Conservation (phyloP, 768 basidiomycete genomes). For the Auricularia sp. region DNA sequence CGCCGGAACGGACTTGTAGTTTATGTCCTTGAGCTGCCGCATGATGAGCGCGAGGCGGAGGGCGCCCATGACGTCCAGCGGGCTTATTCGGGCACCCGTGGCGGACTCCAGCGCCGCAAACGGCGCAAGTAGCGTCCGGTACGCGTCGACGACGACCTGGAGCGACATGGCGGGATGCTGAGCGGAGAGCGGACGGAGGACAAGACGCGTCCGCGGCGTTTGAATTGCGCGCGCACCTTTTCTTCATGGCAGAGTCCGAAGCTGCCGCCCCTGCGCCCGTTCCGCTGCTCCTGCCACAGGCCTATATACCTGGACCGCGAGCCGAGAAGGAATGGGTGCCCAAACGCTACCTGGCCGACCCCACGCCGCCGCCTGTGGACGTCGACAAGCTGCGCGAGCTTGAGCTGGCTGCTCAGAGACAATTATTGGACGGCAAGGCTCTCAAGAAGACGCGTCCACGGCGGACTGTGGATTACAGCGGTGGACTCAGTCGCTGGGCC, state of each 20-base stretch:
- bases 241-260: not conserved
- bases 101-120: conserved; percentile 3
- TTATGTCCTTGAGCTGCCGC: conserved; percentile 51
- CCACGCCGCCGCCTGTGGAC: conserved; percentile 69
- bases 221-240: not conserved
- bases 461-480: conserved; percentile 91
- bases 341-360: conserved; percentile 47
- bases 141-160: conserved; percentile 4
- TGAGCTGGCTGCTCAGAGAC: conserved; percentile 64
- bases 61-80: conserved; percentile 57
- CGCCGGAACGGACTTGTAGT: conserved; percentile 29
- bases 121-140: conserved; percentile 2
- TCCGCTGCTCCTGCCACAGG: not conserved
- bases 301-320: not conserved
- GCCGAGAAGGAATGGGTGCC: conserved; percentile 50
- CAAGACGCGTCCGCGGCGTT: not conserved
- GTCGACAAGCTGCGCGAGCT: conserved; percentile 66
- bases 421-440: conserved; percentile 66
- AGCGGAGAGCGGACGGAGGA: not conserved
- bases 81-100: conserved; percentile 40
- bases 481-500: conserved; percentile 76
- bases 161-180: not conserved
- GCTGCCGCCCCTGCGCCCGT: not conserved
- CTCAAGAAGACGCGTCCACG: conserved; percentile 88
- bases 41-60: conserved; percentile 60